Evolutionary conservation across 2,329 filamentous ascomycete species (phyloP), one percentile per base, ranked within the genome.

Genomic region (Beauveria sp.): DNA sequence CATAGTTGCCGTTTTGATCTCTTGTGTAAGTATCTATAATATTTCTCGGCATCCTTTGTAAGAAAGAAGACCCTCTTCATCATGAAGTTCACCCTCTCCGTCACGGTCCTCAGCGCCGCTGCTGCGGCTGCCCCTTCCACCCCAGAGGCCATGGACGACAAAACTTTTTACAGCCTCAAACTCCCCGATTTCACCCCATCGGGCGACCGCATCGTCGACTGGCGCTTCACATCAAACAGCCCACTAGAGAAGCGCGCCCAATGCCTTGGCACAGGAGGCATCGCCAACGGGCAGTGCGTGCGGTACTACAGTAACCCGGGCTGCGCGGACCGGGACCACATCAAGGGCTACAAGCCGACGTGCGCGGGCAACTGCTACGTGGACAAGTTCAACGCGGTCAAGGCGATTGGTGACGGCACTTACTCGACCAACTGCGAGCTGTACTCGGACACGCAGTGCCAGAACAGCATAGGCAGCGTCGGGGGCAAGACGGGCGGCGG

Each of bases 301-400:
- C 30, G 46, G 6, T 61, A 63, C 58, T 63, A 63, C 50, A 60
- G 55, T 28, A 38, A 43, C 20, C 16, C 40, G 5, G 57, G 58
- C 14, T 63, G 61, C 40, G 51, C 50, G 6, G 52, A 50, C 22
- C 53, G 26, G 5, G 52, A 61, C 51, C 61, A 63, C 58, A 60
- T 63, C 45, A 60, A 60, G 51, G 61, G 50, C 30, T 63, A 63
- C 26, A 63, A 63, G 51, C 61, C 50, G 12, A 63, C 61, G 6
- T 63, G 61, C 43, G 61, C 40, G 14, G 57, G 61, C 14, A 57
- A 63, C 61, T 63, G 61, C 61, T 63, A 63, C 45, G 61, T 61
- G 18, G 61, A 63, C 34, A 42, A 43, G 42, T 63, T 63, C 24
- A 9, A 40, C 22, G 34, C 61, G 7, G 61, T 60, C 43, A 54